These are phyloP conservation scores for Pestalotiopsis fici DNA, from an alignment of 2,329 filamentous ascomycete genomes.

Conservation along the genomic window DNA sequence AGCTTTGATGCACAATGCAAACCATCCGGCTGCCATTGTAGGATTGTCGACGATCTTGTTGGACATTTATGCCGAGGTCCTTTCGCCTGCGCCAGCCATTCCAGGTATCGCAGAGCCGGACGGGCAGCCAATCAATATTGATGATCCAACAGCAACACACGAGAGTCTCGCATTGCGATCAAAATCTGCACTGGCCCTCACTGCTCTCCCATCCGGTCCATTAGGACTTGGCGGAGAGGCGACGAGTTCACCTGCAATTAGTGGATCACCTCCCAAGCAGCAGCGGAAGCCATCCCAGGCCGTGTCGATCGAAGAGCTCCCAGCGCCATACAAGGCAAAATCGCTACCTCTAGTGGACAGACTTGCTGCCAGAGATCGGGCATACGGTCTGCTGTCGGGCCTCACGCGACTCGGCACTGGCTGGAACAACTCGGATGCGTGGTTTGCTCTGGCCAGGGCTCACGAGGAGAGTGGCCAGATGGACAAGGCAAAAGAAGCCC, in stretches of 20 bases:
- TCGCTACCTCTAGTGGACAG: constrained; percentile 75
- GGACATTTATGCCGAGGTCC: constrained; percentile 75
- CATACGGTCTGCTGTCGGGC: constrained; percentile 78
- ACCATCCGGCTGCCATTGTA: constrained; percentile 80
- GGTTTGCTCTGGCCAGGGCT: constrained; percentile 83
- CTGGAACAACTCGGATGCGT: constrained; percentile 93
- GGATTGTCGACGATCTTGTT: constrained; percentile 83
- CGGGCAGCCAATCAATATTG: constrained; percentile 22
- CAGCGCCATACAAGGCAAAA: constrained; percentile 55
- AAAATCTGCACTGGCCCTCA: constrained; percentile 7
- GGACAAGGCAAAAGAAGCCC: constrained; percentile 85
- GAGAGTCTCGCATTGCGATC: constrained; percentile 8
- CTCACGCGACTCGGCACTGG: constrained; percentile 83
- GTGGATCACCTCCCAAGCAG: constrained; percentile 11
- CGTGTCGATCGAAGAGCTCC: constrained; percentile 40
- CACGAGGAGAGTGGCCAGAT: constrained; percentile 85
- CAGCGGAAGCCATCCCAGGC: constrained; percentile 16
- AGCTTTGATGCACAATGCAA: constrained; percentile 74
- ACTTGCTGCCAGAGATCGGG: constrained; percentile 86
- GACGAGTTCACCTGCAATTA: constrained; percentile 11
- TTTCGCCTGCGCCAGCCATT: constrained; percentile 60
- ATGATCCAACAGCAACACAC: background rate
- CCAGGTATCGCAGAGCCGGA: constrained; percentile 40
- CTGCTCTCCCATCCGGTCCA: constrained; percentile 42
- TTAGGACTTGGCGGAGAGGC: constrained; percentile 43